Base-by-base conservation (phyloP, 805 yeast genomes). In the Cyberlindnera maritima region DNA sequence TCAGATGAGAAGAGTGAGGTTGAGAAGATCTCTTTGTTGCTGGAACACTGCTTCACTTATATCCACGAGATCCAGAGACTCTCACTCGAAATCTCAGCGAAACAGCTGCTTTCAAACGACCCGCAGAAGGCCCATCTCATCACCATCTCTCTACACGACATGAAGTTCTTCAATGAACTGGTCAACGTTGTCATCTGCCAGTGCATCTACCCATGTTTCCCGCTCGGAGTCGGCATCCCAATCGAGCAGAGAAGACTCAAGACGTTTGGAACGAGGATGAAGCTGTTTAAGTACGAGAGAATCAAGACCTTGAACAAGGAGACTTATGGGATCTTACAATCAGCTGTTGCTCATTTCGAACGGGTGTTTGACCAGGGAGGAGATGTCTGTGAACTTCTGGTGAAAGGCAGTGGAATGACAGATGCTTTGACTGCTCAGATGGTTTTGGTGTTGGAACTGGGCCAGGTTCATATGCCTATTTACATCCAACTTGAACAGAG, bases 141-240 rank as follows among this genome's bases (percentile, higher is more conserved):
- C 11, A 70, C 85, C 9, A 83, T 92, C 14, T 88, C 97, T 0
- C 70, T 92, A 10, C 90, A 88, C 57, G 98, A 94, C 62, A 81
- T 92, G 75, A 85, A 82, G 60, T 75, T 79, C 4, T 77, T 94
- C 46, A 83, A 85, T 31, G 76, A 73, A 19, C 60, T 92, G 37
- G 63, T 85, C 17, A 85, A 83, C 52, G 48, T 85, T 11, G 70
- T 91, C 2, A 78, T 90, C 0, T 64, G 85, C 2, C 84, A 82
- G 53, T 91, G 96, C 0, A 71, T 92, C 0, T 85, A 84, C 54
- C 79, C 90, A 0, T 76, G 79, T 42, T 51, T 88, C 1, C 77
- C 82, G 0, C 48, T 62, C 9, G 76, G 76, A 2, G 71, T 82
- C 19, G 87, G 90, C 1, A 74, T 88, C 2, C 87, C 92, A 0